These are phyloP conservation scores for Candida boidinii DNA, from an alignment of 805 yeast species.

Conservation along the genomic window DNA sequence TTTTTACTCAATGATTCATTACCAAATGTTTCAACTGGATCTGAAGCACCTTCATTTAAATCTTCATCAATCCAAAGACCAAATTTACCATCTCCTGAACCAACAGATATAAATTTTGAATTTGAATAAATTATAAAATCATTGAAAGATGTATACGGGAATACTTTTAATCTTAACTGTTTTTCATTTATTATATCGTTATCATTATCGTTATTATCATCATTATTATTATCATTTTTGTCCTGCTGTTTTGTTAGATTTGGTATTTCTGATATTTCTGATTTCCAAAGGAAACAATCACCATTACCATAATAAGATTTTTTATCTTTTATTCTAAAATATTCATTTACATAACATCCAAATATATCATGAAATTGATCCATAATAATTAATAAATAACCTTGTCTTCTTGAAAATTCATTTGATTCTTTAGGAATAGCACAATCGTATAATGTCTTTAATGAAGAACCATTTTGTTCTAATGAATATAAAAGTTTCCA, in stretches of 20 bases:
- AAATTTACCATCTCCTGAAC: slow-evolving; percentile 89
- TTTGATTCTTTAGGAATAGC: slow-evolving; percentile 36
- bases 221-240: slow-evolving; percentile 3
- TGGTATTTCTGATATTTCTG: slow-evolving; percentile 36
- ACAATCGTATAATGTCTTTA: slow-evolving; percentile 64
- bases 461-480: slow-evolving; percentile 87
- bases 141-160: slow-evolving; percentile 80
- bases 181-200: slow-evolving; percentile 8
- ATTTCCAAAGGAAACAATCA: slow-evolving; percentile 87
- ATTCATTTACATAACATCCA: slow-evolving; percentile 76
- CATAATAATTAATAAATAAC: slow-evolving; percentile 66
- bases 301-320: slow-evolving; percentile 86
- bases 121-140: slow-evolving; percentile 82
- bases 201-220: slow-evolving; percentile 6
- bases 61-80: slow-evolving; percentile 84
- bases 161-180: slow-evolving; percentile 60
- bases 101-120: slow-evolving; percentile 68
- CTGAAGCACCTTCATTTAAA: slow-evolving; percentile 68
- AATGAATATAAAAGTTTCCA: slow-evolving; percentile 80
- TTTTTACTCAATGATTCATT: slow-evolving; percentile 56
- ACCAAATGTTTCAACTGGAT: slow-evolving; percentile 77
- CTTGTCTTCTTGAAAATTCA: slow-evolving; percentile 28
- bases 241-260: slow-evolving; percentile 7
- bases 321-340: slow-evolving; percentile 60
- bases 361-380: slow-evolving; percentile 59